Conservation (phyloP, 2,329 filamentous ascomycete genomes). For the Fusarium verticillioides region DNA sequence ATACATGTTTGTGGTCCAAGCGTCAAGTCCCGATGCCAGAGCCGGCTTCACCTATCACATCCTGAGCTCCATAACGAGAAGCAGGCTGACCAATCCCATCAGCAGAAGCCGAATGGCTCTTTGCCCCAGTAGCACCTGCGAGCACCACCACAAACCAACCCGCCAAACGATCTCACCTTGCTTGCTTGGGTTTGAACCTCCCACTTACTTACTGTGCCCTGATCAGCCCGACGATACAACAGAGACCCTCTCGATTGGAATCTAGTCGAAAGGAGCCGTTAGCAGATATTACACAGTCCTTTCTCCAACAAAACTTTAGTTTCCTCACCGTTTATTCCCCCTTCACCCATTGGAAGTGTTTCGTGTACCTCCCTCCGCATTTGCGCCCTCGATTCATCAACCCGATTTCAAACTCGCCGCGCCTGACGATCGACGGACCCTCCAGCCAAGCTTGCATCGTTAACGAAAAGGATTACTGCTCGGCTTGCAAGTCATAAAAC, state of each 20-base stretch:
- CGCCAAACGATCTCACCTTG: conserved; percentile 32
- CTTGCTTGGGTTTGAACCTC: conserved; percentile 31
- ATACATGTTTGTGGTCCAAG: conserved; percentile 35
- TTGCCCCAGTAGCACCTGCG: conserved; percentile 36
- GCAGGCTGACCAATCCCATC: conserved; percentile 31
- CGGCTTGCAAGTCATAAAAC: neutral
- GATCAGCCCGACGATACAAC: conserved; percentile 14
- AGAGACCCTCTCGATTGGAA: neutral
- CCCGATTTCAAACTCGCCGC: conserved; percentile 21
- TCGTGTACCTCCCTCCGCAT: conserved; percentile 34
- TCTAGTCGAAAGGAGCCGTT: neutral
- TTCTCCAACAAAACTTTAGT: neutral
- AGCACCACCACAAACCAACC: conserved; percentile 39
- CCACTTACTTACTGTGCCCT: conserved; percentile 6
- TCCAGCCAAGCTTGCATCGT: conserved; percentile 1
- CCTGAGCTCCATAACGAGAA: conserved; percentile 21
- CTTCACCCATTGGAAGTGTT: neutral
- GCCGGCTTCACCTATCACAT: conserved; percentile 36
- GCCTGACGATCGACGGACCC: conserved; percentile 18
- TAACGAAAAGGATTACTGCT: neutral
- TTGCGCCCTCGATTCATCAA: conserved; percentile 36
- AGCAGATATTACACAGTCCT: conserved; percentile 1
- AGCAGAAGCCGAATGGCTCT: conserved; percentile 30
- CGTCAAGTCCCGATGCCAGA: conserved; percentile 30
- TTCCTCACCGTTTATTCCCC: conserved; percentile 1